Evolutionary conservation across 495 filamentous ascomycete species (phyloP), one percentile per base, ranked within the genome.

Genomic region (Tuber indicum): DNA sequence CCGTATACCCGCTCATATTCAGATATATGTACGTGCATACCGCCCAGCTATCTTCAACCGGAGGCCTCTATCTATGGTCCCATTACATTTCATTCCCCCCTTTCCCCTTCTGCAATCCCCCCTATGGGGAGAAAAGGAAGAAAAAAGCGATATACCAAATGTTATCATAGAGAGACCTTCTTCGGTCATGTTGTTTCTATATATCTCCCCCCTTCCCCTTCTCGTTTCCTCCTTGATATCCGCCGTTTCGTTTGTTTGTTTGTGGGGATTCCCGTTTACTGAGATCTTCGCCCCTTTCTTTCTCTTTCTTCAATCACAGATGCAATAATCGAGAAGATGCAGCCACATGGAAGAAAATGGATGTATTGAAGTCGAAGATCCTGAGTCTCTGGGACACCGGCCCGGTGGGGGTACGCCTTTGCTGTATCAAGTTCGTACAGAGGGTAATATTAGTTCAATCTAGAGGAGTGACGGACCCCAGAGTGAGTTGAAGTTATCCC

Each of bases 381-480:
- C 84, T 98, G 76, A 90, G 88, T 71, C 89, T 94, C 83, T 97
- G 94, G 96, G 96, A 98, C 85, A 87, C 87, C 39, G 93, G 93
- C 16, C 86, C 89, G 5, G 87, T 89, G 14, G 90, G 92, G 1
- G 89, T 98, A 70, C 91, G 91, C 82, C 88, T 98, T 82, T 95
- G 93, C 87, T 98, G 96, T 85, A 92, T 98, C 87, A 99, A 99
- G 84, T 98, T 99, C 82, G 91, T 92, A 23, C 94, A 98, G 86
- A 89, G 93, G 42, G 93, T 98, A 49, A 92, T 99, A 69, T 91
- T 97, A 74, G 91, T 93, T 10, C 95, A 99, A 84, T 98, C 94
- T 10, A 91, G 91, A 21, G 94, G 93, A 52, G 91, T 94, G 79
- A 87, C 90, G 43, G 96, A 98, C 84, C 93, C 93, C 76, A 91